phyloP scores from a whole-genome alignment of 176 grass and related monocot species.

The Tuctoria greenei region DNA sequence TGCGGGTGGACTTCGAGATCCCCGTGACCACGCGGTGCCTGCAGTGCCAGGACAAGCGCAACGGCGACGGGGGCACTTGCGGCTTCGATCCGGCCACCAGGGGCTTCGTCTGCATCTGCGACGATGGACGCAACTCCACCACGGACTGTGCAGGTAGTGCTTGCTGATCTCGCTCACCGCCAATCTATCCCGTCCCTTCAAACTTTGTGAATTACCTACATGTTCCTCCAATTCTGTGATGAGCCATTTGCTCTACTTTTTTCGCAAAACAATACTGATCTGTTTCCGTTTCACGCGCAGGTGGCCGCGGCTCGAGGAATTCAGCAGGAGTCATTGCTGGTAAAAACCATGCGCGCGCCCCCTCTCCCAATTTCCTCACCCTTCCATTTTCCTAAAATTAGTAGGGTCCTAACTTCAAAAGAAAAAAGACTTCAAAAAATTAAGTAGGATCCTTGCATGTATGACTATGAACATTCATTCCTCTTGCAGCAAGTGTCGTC shows the following conservation, averaged over 20 bases:
- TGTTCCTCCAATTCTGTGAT: too few species aligned
- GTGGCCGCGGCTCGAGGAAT: conserved; percentile 34
- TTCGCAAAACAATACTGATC: background rate
- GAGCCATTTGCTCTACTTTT: background rate
- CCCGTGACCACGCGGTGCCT: conserved; percentile 84
- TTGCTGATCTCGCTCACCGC: too few species aligned
- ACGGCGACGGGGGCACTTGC: conserved; percentile 57
- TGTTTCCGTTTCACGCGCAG: background rate
- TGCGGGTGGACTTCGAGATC: conserved; percentile 88
- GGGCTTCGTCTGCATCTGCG: conserved; percentile 81
- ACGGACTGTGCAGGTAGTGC: conserved; percentile 66
- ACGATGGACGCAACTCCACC: conserved; percentile 62
- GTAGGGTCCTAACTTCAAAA: too few species aligned
- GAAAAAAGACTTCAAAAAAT: too few species aligned
- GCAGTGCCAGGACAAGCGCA: conserved; percentile 65
- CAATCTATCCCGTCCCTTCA: too few species aligned
- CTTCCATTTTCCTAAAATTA: background rate
- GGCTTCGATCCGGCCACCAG: conserved; percentile 64
- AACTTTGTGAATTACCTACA: too few species aligned
- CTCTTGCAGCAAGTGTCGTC: conserved; percentile 55
- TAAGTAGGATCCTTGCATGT: background rate
- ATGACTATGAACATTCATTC: background rate
- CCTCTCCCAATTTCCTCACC: background rate
- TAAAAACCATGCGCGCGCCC: conserved; percentile 1
- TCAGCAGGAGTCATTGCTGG: conserved; percentile 72